phyloP scores from a whole-genome alignment of 805 yeast genomes.

The Cyberlindnera xishuangbannaensis region DNA sequence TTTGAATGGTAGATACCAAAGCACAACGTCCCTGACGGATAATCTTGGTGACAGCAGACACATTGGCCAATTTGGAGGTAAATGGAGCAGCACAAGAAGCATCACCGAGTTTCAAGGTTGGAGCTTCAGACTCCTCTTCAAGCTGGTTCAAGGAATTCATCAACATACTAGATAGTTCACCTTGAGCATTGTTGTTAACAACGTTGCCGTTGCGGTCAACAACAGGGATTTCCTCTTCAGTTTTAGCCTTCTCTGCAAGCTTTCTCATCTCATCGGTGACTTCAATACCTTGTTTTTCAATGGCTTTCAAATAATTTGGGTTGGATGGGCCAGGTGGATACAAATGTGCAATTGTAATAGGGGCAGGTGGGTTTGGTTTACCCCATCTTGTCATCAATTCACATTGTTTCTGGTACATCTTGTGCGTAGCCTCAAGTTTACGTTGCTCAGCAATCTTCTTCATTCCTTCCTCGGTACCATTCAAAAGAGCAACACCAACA shows the following conservation, averaged over 20 bases:
- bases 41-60: slow-evolving; percentile 86
- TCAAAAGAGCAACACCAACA: slow-evolving; percentile 94
- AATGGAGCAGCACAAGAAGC: slow-evolving; percentile 99
- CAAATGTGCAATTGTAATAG: slow-evolving; percentile 82
- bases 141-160: slow-evolving; percentile 49
- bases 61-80: slow-evolving; percentile 90
- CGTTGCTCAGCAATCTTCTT: slow-evolving; percentile 81
- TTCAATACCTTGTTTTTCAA: slow-evolving; percentile 77
- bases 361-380: slow-evolving; percentile 78
- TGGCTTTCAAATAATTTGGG: slow-evolving; percentile 80
- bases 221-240: slow-evolving; percentile 27
- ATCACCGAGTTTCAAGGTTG: slow-evolving; percentile 91
- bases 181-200: slow-evolving; percentile 31
- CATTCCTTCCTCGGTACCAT: slow-evolving; percentile 94
- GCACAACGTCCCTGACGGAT: slow-evolving; percentile 99
- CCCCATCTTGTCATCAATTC: slow-evolving; percentile 76
- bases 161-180: slow-evolving; percentile 57
- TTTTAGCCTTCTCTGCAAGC: slow-evolving; percentile 47
- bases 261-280: slow-evolving; percentile 69
- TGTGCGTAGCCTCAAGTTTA: slow-evolving; percentile 55
- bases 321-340: slow-evolving; percentile 94
- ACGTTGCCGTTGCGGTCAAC: slow-evolving; percentile 27
- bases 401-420: slow-evolving; percentile 79
- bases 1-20: slow-evolving; percentile 92
- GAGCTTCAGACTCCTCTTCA: slow-evolving; percentile 74